Percentiles rank a stretch among this genome's conserved stretches.
Conservation (phyloP, 208 protist genomes). For the Leishmania tropica region DNA sequence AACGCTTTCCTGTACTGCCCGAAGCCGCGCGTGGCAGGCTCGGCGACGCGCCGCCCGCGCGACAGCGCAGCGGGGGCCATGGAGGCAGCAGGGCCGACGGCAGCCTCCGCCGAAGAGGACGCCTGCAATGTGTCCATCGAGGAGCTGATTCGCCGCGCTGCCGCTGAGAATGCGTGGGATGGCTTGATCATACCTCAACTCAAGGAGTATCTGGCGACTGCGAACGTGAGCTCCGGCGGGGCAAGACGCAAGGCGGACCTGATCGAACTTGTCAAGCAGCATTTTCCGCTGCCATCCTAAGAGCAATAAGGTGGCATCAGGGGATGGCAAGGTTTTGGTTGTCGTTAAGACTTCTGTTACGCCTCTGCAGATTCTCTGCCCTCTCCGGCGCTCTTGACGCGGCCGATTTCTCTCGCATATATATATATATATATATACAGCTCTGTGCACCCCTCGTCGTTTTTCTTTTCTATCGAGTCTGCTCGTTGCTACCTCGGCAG, state of each 20-base stretch:
- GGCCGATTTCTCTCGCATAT: background rate
- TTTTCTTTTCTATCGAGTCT: background rate
- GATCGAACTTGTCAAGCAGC: conserved; percentile 1
- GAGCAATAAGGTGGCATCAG: background rate
- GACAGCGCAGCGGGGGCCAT: conserved; percentile 8
- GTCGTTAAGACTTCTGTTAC: background rate
- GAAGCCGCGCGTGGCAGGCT: background rate
- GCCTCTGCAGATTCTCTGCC: background rate
- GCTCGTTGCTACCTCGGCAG: background rate
- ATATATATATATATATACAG: too few species aligned
- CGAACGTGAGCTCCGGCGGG: conserved; percentile 11
- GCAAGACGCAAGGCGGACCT: conserved; percentile 24
- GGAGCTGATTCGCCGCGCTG: conserved; percentile 29
- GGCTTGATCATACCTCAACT: conserved; percentile 46
- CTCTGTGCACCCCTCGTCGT: background rate
- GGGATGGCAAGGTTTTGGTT: background rate
- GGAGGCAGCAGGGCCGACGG: background rate
- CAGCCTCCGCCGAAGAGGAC: background rate
- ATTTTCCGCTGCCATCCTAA: conserved; percentile 1
- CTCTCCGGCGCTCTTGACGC: background rate
- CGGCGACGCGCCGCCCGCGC: background rate
- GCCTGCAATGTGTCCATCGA: conserved; percentile 13
- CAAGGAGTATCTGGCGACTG: conserved; percentile 38
- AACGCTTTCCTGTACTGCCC: conserved; percentile 46
- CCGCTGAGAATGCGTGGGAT: conserved; percentile 36